Percentiles rank a stretch among this genome's conserved stretches.
These are phyloP conservation scores for Aspergillus leporis DNA, from an alignment of 495 filamentous ascomycete species.

Conservation along the genomic window DNA sequence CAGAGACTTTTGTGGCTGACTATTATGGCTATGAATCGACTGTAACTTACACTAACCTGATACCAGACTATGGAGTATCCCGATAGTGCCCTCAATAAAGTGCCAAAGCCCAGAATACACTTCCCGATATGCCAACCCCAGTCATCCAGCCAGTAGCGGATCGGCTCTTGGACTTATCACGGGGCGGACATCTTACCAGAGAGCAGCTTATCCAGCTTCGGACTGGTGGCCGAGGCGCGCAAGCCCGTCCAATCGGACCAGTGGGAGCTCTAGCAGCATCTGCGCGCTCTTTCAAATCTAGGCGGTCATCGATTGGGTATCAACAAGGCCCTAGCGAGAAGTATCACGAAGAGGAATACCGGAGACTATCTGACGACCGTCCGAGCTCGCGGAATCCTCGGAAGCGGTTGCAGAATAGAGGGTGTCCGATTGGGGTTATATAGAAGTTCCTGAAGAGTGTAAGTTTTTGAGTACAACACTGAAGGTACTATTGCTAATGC, in stretches of 20 bases:
- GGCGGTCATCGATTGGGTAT: not conserved
- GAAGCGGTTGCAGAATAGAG: not conserved
- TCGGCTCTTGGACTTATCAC: conserved; percentile 39
- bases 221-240: not conserved
- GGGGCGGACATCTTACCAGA: conserved; percentile 37
- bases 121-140: conserved; percentile 56
- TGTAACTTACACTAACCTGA: not conserved
- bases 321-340: not conserved
- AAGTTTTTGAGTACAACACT: conserved; percentile 1
- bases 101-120: conserved; percentile 35
- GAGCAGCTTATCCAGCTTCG: conserved; percentile 11
- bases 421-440: conserved; percentile 1
- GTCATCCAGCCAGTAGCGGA: conserved; percentile 47
- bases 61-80: conserved; percentile 29
- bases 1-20: conserved; percentile 46
- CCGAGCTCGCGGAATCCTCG: not conserved
- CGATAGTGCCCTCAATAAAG: conserved; percentile 26
- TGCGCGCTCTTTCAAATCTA: not conserved
- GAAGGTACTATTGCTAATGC: conserved; percentile 14
- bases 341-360: not conserved
- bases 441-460: conserved; percentile 30
- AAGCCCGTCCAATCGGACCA: not conserved
- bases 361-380: not conserved
- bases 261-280: not conserved
- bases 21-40: conserved; percentile 53